These are phyloP conservation scores for Maudiozyma serrabonitensis DNA, from an alignment of 805 yeast species.

Conservation along the genomic window DNA sequence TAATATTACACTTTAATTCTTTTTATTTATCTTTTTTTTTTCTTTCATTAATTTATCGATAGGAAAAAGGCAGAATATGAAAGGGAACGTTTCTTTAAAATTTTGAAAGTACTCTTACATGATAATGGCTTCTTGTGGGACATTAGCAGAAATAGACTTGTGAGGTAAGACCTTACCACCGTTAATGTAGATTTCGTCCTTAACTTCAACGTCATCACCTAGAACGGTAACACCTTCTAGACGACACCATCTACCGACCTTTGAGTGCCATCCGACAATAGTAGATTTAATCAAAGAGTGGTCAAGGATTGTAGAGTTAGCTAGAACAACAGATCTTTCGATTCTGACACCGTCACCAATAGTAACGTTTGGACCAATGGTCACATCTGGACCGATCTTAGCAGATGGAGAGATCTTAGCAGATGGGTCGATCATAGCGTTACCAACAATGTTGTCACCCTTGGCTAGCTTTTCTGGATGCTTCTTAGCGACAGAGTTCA, in stretches of 20 bases:
- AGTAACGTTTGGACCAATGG: conserved; percentile 90
- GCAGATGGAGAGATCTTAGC: conserved; percentile 89
- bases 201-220: conserved; percentile 98
- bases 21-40: neutral
- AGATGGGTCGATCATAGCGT: conserved; percentile 88
- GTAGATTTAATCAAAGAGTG: conserved; percentile 97
- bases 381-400: conserved; percentile 96
- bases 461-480: conserved; percentile 57
- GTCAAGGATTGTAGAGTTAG: conserved; percentile 85
- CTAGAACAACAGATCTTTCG: conserved; percentile 86
- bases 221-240: conserved; percentile 94
- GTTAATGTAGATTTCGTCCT: conserved; percentile 96
- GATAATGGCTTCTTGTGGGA: conserved; percentile 95
- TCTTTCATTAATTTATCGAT: neutral
- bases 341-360: conserved; percentile 98
- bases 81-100: neutral
- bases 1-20: neutral
- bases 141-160: conserved; percentile 91
- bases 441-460: conserved; percentile 72
- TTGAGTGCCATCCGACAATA: conserved; percentile 98
- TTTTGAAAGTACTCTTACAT: conserved; percentile 46
- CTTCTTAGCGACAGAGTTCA: conserved; percentile 78
- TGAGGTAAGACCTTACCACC: conserved; percentile 99
- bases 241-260: conserved; percentile 98
- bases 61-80: neutral